Evolutionary conservation across 768 basidiomycete genomes (phyloP).

Genomic region (Lactifluus pinguis): DNA sequence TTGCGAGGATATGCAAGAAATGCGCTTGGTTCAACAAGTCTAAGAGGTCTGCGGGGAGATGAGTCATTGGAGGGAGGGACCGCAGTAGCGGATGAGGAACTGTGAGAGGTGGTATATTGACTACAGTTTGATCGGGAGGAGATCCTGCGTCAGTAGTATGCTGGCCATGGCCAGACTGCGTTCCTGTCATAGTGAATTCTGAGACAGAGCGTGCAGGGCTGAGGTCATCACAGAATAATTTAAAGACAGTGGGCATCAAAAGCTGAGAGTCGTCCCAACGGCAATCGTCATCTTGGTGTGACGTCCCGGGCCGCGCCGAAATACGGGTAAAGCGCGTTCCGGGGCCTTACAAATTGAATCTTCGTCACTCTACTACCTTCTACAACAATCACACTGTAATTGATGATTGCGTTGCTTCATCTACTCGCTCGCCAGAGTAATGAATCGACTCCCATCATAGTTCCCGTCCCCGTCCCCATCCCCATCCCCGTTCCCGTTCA

Average conservation of each 20-base stretch:
- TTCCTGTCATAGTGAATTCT: neutral
- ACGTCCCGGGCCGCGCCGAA: neutral
- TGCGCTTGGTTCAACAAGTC: conserved; percentile 50
- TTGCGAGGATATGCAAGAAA: conserved; percentile 60
- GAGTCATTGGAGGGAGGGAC: conserved; percentile 18
- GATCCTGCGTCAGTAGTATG: neutral
- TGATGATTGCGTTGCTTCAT: conserved; percentile 3
- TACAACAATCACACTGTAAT: neutral
- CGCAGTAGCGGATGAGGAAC: conserved; percentile 18
- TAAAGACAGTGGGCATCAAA: neutral
- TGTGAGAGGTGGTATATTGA: conserved; percentile 6
- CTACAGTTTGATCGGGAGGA: neutral
- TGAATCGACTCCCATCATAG: neutral
- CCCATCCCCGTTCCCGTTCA: neutral
- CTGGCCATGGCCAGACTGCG: neutral
- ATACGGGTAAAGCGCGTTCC: neutral
- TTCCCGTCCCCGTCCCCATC: neutral
- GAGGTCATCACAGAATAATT: neutral
- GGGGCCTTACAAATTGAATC: neutral
- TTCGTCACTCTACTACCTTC: neutral
- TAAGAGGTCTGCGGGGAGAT: conserved; percentile 48
- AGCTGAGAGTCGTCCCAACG: too few species aligned
- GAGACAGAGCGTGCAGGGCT: neutral
- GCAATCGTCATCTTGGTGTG: too few species aligned
- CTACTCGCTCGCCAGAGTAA: conserved; percentile 7